Conservation (phyloP, 352 stramenopile genomes). For the Pythium vanterpoolii region DNA sequence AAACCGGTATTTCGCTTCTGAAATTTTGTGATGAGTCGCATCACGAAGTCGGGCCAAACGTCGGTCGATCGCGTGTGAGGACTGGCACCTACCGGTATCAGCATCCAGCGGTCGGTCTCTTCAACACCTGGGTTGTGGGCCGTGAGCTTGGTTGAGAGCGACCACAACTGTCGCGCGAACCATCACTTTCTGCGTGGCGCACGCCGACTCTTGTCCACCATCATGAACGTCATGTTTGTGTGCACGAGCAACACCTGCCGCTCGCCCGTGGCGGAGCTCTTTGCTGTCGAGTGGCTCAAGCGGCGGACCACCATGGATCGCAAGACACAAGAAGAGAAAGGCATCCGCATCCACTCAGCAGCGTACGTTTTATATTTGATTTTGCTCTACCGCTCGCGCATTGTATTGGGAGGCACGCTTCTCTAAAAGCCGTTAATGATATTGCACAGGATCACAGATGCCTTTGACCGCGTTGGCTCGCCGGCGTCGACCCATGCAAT, state of each 20-base stretch:
- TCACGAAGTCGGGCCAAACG: background rate
- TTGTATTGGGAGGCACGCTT: too few relatives aligned
- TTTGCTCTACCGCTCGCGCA: background rate
- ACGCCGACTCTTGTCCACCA: too few relatives aligned
- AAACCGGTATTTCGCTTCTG: constrained; percentile 1
- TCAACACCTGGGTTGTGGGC: background rate
- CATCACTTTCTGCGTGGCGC: too few relatives aligned
- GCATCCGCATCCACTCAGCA: constrained; percentile 64
- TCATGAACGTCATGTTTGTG: constrained; percentile 83
- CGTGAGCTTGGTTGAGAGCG: background rate
- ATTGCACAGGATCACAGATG: constrained; percentile 52
- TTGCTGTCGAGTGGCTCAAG: constrained; percentile 78
- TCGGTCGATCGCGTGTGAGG: background rate
- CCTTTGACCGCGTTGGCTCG: constrained; percentile 66
- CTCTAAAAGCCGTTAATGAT: background rate
- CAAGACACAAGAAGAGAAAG: constrained; percentile 63
- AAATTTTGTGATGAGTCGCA: background rate
- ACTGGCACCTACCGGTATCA: background rate
- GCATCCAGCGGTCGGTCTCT: background rate
- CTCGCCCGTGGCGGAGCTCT: constrained; percentile 71
- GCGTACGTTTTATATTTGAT: constrained; percentile 49
- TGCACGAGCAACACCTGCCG: constrained; percentile 86
- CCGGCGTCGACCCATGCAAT: constrained; percentile 57
- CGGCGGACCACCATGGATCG: constrained; percentile 62
- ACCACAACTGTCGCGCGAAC: background rate